A percentile compares a stretch with the other conserved stretches of the same genome.
These are phyloP conservation scores for Kuraishia piskuri DNA, from an alignment of 805 yeast species.

Conservation along the genomic window DNA sequence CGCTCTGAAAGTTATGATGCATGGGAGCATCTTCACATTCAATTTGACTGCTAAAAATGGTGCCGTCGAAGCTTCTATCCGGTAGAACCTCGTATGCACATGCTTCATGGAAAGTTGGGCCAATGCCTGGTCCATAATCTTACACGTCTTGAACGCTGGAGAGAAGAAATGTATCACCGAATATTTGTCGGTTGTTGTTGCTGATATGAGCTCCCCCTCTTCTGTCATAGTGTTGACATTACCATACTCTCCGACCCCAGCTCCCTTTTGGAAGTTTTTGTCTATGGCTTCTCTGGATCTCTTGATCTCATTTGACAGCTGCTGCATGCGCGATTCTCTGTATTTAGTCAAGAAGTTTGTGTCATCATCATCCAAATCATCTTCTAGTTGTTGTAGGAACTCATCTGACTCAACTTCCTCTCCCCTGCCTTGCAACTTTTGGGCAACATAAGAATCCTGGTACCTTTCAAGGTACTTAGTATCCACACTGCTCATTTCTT, in stretches of 20 bases:
- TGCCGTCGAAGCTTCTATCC: constrained; percentile 53
- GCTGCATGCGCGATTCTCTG: constrained; percentile 57
- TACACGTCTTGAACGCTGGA: constrained; percentile 52
- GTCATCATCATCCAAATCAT: constrained; percentile 40
- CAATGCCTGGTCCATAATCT: constrained; percentile 41
- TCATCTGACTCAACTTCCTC: constrained; percentile 26
- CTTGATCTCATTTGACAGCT: constrained; percentile 37
- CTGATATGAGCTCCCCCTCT: constrained; percentile 51
- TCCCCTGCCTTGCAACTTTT: not conserved
- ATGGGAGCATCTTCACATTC: constrained; percentile 61
- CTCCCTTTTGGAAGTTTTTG: constrained; percentile 22
- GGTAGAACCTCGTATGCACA: constrained; percentile 40
- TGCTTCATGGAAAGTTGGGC: constrained; percentile 47
- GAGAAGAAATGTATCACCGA: constrained; percentile 59
- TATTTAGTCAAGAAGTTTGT: constrained; percentile 29
- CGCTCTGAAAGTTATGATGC: constrained; percentile 48
- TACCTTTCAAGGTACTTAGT: constrained; percentile 32
- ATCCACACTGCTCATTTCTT: constrained; percentile 1
- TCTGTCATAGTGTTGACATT: constrained; percentile 34
- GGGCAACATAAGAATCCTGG: constrained; percentile 22
- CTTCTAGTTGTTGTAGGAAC: constrained; percentile 38
- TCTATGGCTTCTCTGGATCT: constrained; percentile 21
- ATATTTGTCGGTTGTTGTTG: constrained; percentile 31
- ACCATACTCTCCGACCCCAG: constrained; percentile 27
- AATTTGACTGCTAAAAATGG: constrained; percentile 67